These are phyloP conservation scores for Plasmodium malariae DNA, from an alignment of 169 alveolate genomes.

Conservation along the genomic window DNA sequence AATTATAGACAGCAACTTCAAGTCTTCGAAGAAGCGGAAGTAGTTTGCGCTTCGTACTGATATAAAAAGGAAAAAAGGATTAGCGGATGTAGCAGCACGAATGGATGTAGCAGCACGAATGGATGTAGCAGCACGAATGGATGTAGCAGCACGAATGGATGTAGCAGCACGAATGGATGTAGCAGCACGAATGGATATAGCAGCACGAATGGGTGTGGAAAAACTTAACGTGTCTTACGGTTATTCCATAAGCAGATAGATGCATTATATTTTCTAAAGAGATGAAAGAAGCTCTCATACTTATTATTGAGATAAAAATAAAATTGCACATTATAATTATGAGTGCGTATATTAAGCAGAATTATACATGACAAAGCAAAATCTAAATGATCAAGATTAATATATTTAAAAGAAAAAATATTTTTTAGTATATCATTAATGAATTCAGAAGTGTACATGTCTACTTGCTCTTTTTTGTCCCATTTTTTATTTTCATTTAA, in stretches of 20 bases:
- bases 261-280: constrained; percentile 21
- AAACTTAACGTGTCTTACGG: constrained; percentile 22
- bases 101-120: too few relatives aligned
- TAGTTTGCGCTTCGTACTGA: constrained; percentile 44
- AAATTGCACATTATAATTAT: constrained; percentile 5
- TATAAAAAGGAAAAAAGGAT: neutral
- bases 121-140: too few relatives aligned
- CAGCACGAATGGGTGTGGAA: too few relatives aligned
- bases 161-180: too few relatives aligned
- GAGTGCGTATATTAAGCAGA: constrained; percentile 13
- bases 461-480: neutral
- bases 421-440: constrained; percentile 43
- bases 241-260: constrained; percentile 30
- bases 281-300: neutral
- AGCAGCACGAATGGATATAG: too few relatives aligned
- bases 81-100: neutral
- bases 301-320: constrained; percentile 17
- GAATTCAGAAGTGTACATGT: neutral
- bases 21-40: constrained; percentile 55
- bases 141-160: too few relatives aligned
- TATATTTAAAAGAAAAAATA: constrained; percentile 31
- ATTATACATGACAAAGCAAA: constrained; percentile 39
- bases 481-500: neutral
- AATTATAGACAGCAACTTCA: constrained; percentile 24
- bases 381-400: constrained; percentile 20